Evolutionary conservation across 202 grass and related monocot genomes (phyloP), one percentile per base, ranked within the genome.

Genomic region (Saccharum hybrid): DNA sequence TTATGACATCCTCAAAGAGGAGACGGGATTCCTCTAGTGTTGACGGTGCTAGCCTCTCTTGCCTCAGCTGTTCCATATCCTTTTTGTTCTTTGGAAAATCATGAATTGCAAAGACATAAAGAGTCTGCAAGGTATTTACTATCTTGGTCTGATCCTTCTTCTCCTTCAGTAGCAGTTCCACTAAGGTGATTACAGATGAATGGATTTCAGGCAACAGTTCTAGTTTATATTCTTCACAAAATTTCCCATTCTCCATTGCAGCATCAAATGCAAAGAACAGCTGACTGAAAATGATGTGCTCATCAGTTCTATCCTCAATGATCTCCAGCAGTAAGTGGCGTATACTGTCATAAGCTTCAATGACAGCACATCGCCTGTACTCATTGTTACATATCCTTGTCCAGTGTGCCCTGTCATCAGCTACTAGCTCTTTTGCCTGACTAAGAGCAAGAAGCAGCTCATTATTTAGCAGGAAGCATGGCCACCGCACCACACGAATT

Each of bases 341-440:
- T 78, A 98, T 81, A 75, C 93, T 95, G 71, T 98, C 92, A 85
- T 98, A 98, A 22, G 91, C 91, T 90, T 98, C 96, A 37, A 98
- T 63, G 30, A 98, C 91, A 33, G 93, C 96, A 83, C 93, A 98
- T 36, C 87, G 82, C 66, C 93, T 91, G 61, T 95, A 98, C 78
- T 98, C 96, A 61, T 82, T 93, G 78, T 68, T 92, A 78, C 86
- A 86, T 81, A 98, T 95, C 54, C 31, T 85, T 16, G 67, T 43
- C 96, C 96, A 98, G 45, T 93, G 90, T 64, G 75, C 68, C 71
- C 68, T 83, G 66, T 98, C 96, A 72, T 88, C 82, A 48, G 90
- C 90, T 59, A 45, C 81, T 42, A 90, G 81, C 48, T 94, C 96
- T 67, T 86, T 88, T 52, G 91, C 96, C 82, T 98, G 96, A 65